Conservation (phyloP, 371 early-diverging fungal genomes). For the Blyttiomyces sp. region DNA sequence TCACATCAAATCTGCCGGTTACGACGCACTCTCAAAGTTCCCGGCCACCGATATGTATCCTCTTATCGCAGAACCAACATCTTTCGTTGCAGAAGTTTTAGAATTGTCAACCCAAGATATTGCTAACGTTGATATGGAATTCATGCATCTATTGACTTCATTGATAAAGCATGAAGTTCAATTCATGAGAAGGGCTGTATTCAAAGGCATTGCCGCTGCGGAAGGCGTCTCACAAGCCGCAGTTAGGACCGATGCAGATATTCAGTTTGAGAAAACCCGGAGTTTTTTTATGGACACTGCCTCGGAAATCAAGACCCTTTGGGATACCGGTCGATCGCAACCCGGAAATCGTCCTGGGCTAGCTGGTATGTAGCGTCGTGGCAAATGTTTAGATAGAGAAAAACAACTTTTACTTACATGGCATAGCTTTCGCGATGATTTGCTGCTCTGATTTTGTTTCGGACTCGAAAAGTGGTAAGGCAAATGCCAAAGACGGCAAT, state of each 20-base stretch:
- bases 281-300: constrained; percentile 8
- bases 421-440: no score
- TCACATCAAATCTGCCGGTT: constrained; percentile 15
- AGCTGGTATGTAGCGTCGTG: constrained; percentile 8
- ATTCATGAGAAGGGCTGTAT: constrained; percentile 32
- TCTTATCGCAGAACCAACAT: constrained; percentile 7
- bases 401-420: no score
- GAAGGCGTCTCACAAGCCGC: constrained; percentile 11
- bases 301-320: constrained; percentile 1
- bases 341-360: constrained; percentile 20
- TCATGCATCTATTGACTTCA: background rate
- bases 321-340: constrained; percentile 18
- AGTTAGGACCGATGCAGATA: background rate
- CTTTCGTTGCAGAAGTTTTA: constrained; percentile 14
- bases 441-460: no score
- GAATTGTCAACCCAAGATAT: no score
- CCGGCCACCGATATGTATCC: constrained; percentile 26
- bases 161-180: constrained; percentile 23
- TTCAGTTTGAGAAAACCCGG: background rate
- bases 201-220: constrained; percentile 29
- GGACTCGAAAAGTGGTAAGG: no score
- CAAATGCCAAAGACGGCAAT: no score
- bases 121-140: no score
- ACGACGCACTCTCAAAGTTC: constrained; percentile 12
- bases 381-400: no score